Evolutionary conservation across 352 stramenopile genomes (phyloP), one percentile per base, ranked within the genome.

Genomic region (Pythium angustatum): DNA sequence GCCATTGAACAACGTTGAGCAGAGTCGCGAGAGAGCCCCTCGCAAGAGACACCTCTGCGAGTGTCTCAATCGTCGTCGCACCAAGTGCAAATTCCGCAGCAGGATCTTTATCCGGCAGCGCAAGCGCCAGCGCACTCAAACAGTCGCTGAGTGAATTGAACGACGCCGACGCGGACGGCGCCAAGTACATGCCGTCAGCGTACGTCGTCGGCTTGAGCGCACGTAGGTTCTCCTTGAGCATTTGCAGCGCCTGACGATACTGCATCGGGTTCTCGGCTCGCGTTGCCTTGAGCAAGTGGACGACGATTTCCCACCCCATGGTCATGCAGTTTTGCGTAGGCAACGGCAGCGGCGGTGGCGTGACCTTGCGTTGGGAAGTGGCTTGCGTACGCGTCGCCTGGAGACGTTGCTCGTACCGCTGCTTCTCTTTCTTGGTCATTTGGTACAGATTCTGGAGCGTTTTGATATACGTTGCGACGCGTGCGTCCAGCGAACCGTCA

Each of bases 261-360:
- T 90, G 79, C 17, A 76, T 58, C 9, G 79, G 74, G 44, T 91
- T 91, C 21, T 89, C 83, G 27, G 60, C 71, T 22, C 75, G 72
- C 3, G 87, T 94, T 2, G 87, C 82, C 48, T 79, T 81, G 12
- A 96, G 69, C 54, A 96, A 64, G 33, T 89, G 81, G 1, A 90
- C 65, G 24, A 84, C 83, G 26, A 96, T 68, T 22, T 94, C 85
- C 87, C 87, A 94, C 10, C 87, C 85, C 78, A 96, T 91, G 5
- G 76, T 71, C 70, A 96, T 71, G 56, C 85, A 94, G 60, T 87
- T 94, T 56, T 96, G 85, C 21, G 87, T 96, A 17, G 87, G 87
- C 33, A 94, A 52, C 28, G 85, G 87, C 19, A 96, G 63, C 3
- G 87, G 85, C 6, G 85, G 85, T 6, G 87, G 85, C 12, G 75